A percentile compares a stretch with the other conserved stretches of the same genome.
These are phyloP conservation scores for Craterostigma plantagineum DNA, from an alignment of 257 asterid genomes.

Conservation along the genomic window DNA sequence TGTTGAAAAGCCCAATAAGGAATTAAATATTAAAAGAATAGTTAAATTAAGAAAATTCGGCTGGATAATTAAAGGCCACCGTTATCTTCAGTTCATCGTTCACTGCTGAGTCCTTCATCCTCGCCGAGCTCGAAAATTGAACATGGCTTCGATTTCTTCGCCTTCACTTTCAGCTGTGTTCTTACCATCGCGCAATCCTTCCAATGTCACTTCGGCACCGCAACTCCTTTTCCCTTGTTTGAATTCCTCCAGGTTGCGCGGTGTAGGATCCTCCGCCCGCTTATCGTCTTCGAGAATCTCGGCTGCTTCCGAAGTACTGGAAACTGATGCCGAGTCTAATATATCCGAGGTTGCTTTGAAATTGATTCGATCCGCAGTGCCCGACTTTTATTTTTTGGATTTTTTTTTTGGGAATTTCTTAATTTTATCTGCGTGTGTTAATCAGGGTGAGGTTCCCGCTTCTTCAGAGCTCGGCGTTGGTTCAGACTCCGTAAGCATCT, in stretches of 20 bases:
- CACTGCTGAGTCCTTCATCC: too few relatives aligned
- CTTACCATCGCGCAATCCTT: background rate
- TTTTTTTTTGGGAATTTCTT: background rate
- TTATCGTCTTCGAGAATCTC: background rate
- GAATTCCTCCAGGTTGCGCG: background rate
- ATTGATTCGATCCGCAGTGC: too few relatives aligned
- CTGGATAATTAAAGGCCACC: too few relatives aligned
- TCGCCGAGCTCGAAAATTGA: background rate
- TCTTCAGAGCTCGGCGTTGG: too few relatives aligned
- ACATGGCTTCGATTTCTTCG: conserved; percentile 1
- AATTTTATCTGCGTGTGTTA: background rate
- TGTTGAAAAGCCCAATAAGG: too few relatives aligned
- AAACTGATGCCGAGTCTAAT: background rate
- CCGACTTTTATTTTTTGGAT: too few relatives aligned
- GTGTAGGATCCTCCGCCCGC: too few relatives aligned
- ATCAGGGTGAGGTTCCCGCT: background rate
- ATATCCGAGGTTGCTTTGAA: background rate
- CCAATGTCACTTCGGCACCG: background rate
- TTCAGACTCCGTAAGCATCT: background rate
- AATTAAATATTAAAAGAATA: too few relatives aligned
- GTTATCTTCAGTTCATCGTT: too few relatives aligned
- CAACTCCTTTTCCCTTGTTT: background rate
- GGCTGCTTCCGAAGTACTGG: background rate
- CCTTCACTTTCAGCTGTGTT: background rate
- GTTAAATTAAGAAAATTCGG: too few relatives aligned